phyloP scores from a whole-genome alignment of 148 eudicot species.

The Arctostaphylos glauca region DNA sequence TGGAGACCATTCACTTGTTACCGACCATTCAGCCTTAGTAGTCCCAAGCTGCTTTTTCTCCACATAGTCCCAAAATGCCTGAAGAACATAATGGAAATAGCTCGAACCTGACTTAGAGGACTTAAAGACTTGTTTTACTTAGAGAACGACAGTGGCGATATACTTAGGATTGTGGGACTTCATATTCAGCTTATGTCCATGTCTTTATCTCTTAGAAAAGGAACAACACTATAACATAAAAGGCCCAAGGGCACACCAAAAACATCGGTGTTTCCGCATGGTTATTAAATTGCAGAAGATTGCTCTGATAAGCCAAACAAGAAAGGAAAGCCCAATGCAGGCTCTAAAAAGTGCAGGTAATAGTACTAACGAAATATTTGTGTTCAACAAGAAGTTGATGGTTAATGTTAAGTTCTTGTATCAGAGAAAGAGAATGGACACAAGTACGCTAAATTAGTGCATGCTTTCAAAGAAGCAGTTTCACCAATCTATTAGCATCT shows the following conservation, averaged over 20 bases:
- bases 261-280: background rate
- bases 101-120: background rate
- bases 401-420: background rate
- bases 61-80: constrained; percentile 91
- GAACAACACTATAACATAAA: background rate
- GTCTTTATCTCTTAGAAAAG: background rate
- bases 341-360: background rate
- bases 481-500: background rate
- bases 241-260: background rate
- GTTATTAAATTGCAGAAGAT: background rate
- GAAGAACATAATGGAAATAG: constrained; percentile 12
- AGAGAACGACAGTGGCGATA: background rate
- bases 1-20: constrained; percentile 94
- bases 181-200: background rate
- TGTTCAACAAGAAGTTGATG: background rate
- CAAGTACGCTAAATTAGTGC: background rate
- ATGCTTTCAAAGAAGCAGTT: background rate
- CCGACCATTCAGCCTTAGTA: constrained; percentile 93
- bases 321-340: background rate
- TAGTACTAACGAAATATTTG: background rate
- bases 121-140: background rate
- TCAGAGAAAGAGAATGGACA: background rate
- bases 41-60: constrained; percentile 82
- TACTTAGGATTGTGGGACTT: background rate
- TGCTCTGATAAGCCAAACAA: background rate